A percentile compares a stretch with the other conserved stretches of the same genome.
Evolutionary conservation across 805 yeast genomes (phyloP).

Genomic region (Zygosaccharomyces bisporus): DNA sequence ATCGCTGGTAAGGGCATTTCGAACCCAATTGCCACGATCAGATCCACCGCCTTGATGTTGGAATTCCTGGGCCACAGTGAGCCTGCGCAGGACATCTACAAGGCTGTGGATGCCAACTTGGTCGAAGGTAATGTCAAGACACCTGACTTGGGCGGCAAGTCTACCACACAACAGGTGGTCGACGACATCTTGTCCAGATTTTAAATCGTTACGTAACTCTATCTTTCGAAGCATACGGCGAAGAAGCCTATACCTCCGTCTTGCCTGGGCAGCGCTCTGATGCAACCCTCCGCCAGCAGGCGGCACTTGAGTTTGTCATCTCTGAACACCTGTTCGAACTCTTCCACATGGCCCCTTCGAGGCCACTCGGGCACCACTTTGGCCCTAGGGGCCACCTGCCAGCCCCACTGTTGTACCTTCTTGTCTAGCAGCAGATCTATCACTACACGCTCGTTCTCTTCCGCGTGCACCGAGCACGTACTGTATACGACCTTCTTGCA

Average conservation of each 20-base stretch:
- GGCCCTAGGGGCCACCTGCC: slow-evolving; percentile 61
- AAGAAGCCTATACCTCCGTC: slow-evolving; percentile 99
- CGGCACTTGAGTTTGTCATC: slow-evolving; percentile 43
- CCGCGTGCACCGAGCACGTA: slow-evolving; percentile 91
- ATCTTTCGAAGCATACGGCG: slow-evolving; percentile 83
- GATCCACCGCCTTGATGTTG: slow-evolving; percentile 95
- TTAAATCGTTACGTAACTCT: slow-evolving; percentile 12
- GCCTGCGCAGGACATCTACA: slow-evolving; percentile 88
- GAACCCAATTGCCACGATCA: slow-evolving; percentile 96
- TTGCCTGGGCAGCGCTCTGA: slow-evolving; percentile 75
- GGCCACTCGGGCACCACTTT: slow-evolving; percentile 82
- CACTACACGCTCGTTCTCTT: slow-evolving; percentile 92
- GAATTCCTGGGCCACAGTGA: slow-evolving; percentile 90
- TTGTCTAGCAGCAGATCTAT: slow-evolving; percentile 67
- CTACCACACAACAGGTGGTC: slow-evolving; percentile 81
- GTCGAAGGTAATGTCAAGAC: slow-evolving; percentile 71
- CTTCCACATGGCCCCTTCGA: slow-evolving; percentile 73
- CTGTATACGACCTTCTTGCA: slow-evolving; percentile 83
- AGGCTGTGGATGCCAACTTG: slow-evolving; percentile 92
- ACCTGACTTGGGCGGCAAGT: slow-evolving; percentile 92
- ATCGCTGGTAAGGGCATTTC: slow-evolving; percentile 93
- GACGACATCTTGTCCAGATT: slow-evolving; percentile 61
- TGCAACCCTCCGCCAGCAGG: slow-evolving; percentile 75
- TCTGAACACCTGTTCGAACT: slow-evolving; percentile 52
- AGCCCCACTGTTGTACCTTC: slow-evolving; percentile 61